A percentile compares a stretch with the other conserved stretches of the same genome.
phyloP scores from a whole-genome alignment of 208 protist genomes.

The Leishmania amazonensis region DNA sequence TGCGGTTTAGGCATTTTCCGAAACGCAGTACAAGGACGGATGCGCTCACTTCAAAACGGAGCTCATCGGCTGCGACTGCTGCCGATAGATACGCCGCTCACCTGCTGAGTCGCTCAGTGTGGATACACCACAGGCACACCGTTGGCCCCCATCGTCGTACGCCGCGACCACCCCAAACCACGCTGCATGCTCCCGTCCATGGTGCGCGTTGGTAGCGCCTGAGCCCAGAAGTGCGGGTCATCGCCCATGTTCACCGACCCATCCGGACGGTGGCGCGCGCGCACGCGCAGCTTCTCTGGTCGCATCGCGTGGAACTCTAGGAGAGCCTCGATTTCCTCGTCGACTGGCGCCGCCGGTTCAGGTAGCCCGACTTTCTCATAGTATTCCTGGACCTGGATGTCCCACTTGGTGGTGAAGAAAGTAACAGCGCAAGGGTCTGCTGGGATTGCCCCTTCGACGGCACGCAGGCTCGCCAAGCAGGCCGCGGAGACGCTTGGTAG shows the following conservation, averaged over 20 bases:
- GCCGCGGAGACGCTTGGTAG: constrained; percentile 10
- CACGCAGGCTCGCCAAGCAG: constrained; percentile 41
- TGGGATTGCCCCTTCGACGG: constrained; percentile 56
- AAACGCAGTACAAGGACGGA: neutral
- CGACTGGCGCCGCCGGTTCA: constrained; percentile 77
- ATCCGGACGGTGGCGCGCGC: constrained; percentile 82
- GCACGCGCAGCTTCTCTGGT: constrained; percentile 73
- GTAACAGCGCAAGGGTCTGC: constrained; percentile 69
- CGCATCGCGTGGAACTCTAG: constrained; percentile 77
- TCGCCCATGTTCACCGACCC: constrained; percentile 86
- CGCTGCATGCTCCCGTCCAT: constrained; percentile 73
- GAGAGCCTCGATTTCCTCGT: constrained; percentile 78
- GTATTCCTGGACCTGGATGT: constrained; percentile 93
- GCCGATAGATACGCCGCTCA: neutral
- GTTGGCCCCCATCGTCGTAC: constrained; percentile 72
- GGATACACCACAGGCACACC: constrained; percentile 68
- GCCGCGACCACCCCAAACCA: constrained; percentile 63
- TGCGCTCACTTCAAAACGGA: neutral
- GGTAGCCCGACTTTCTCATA: constrained; percentile 73
- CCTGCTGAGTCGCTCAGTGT: constrained; percentile 12
- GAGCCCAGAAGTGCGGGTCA: constrained; percentile 79
- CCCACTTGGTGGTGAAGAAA: constrained; percentile 92
- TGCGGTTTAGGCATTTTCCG: neutral
- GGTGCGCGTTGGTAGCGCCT: constrained; percentile 55
- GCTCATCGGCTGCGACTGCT: neutral